Evolutionary conservation across 148 eudicot genomes (phyloP).

Genomic region (Silene latifolia): DNA sequence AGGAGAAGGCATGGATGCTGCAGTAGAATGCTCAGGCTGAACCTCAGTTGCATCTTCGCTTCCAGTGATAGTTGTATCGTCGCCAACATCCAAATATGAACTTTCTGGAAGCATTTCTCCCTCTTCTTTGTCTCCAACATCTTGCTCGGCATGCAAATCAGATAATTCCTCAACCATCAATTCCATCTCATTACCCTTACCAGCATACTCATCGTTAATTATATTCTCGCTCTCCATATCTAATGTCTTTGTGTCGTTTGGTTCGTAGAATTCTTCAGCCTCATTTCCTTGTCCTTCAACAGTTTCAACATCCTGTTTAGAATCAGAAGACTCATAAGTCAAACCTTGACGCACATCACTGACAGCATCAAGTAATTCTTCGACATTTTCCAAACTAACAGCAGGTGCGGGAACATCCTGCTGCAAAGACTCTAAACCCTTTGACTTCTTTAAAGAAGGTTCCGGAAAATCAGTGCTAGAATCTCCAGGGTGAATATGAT

Average conservation of each 20-base stretch:
- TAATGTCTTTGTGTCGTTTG: slow-evolving; percentile 28
- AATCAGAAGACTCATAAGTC: slow-evolving; percentile 39
- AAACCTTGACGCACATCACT: slow-evolving; percentile 36
- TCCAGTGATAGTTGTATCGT: slow-evolving; percentile 29
- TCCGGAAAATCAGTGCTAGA: slow-evolving; percentile 37
- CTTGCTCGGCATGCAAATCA: slow-evolving; percentile 41
- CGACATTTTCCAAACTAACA: slow-evolving; percentile 35
- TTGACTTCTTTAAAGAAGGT: slow-evolving; percentile 55
- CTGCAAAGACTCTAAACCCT: slow-evolving; percentile 46
- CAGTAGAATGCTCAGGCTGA: slow-evolving; percentile 33
- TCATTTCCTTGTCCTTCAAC: slow-evolving; percentile 43
- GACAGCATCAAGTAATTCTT: slow-evolving; percentile 44
- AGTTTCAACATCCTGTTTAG: slow-evolving; percentile 47
- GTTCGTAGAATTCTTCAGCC: slow-evolving; percentile 25
- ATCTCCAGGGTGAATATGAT: slow-evolving; percentile 31
- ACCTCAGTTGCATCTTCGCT: slow-evolving; percentile 42
- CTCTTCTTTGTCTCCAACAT: slow-evolving; percentile 64
- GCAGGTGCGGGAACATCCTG: slow-evolving; percentile 40
- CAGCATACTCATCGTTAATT: slow-evolving; percentile 40
- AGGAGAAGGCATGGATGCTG: slow-evolving; percentile 40
- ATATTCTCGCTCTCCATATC: slow-evolving; percentile 42
- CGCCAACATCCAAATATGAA: slow-evolving; percentile 47
- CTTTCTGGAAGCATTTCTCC: slow-evolving; percentile 59
- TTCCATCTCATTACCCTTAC: slow-evolving; percentile 39
- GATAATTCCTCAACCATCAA: slow-evolving; percentile 34